Conservation (phyloP, 2,329 filamentous ascomycete genomes). For the Drechslerella stenobrocha region DNA sequence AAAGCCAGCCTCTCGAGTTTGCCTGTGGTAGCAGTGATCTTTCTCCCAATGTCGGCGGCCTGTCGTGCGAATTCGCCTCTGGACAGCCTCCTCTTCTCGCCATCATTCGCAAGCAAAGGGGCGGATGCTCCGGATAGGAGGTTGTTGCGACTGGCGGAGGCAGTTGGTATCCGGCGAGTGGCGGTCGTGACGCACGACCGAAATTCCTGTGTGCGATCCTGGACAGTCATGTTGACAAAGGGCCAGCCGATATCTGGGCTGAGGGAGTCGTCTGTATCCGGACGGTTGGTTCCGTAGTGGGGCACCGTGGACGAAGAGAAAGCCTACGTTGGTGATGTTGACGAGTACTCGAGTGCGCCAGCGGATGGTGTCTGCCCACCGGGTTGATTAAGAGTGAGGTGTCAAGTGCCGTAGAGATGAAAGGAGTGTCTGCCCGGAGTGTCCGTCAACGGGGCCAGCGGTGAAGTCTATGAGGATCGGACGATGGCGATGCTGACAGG, state of each 20-base stretch:
- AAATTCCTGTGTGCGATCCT: conserved; percentile 96
- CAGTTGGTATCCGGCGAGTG: conserved; percentile 77
- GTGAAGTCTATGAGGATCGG: background rate
- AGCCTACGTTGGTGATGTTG: background rate
- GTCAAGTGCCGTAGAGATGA: background rate
- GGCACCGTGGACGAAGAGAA: background rate
- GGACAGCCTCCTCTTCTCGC: conserved; percentile 61
- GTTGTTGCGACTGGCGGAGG: conserved; percentile 74
- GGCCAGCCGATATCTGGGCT: conserved; percentile 47
- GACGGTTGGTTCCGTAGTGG: conserved; percentile 9
- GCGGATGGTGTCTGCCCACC: too few species aligned
- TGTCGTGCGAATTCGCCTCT: conserved; percentile 90
- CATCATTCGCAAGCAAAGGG: conserved; percentile 68
- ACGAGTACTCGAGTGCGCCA: too few species aligned
- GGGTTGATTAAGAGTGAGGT: background rate
- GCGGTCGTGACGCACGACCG: conserved; percentile 66
- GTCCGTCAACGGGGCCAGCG: background rate
- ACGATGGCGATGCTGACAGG: background rate
- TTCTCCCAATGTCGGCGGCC: conserved; percentile 87
- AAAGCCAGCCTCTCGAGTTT: conserved; percentile 93
- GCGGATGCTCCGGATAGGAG: conserved; percentile 75
- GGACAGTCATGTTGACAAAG: conserved; percentile 72
- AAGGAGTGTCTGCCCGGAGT: conserved; percentile 6
- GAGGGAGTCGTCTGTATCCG: background rate
- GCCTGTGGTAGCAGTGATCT: conserved; percentile 88